phyloP scores from a whole-genome alignment of 192 early-diverging fungal species.

The Rhizophagus sp. region DNA sequence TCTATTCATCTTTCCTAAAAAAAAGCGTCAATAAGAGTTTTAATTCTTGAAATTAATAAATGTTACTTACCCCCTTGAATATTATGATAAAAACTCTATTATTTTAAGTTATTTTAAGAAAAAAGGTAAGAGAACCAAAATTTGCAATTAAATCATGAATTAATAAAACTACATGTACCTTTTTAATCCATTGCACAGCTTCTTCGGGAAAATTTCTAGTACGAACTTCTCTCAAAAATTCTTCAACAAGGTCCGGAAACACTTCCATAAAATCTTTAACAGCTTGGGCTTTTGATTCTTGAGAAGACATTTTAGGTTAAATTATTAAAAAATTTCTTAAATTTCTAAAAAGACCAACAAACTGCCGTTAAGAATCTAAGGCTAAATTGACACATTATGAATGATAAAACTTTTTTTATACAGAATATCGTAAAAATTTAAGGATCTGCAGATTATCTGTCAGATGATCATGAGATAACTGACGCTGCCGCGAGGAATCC shows the following conservation, averaged over 20 bases:
- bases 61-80: conserved; percentile 56
- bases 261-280: conserved; percentile 68
- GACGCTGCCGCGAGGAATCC: too few relatives aligned
- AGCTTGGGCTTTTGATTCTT: conserved; percentile 29
- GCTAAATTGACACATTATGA: too few relatives aligned
- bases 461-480: too few relatives aligned
- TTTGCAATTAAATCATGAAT: neutral
- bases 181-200: conserved; percentile 64
- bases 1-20: conserved; percentile 94
- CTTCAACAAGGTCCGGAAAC: conserved; percentile 72
- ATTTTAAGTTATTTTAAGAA: conserved; percentile 37
- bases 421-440: too few relatives aligned
- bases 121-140: conserved; percentile 55
- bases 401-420: too few relatives aligned
- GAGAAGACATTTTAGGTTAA: neutral
- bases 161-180: conserved; percentile 37
- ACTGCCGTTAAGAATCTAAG: too few relatives aligned
- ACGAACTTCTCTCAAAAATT: conserved; percentile 72
- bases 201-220: conserved; percentile 69
- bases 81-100: conserved; percentile 49
- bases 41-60: neutral
- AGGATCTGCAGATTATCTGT: too few relatives aligned
- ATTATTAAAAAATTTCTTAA: too few relatives aligned
- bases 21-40: conserved; percentile 1
- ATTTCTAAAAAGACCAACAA: too few relatives aligned